These are phyloP conservation scores for Hydnomerulius pinastri DNA, from an alignment of 768 basidiomycete genomes.

Conservation along the genomic window DNA sequence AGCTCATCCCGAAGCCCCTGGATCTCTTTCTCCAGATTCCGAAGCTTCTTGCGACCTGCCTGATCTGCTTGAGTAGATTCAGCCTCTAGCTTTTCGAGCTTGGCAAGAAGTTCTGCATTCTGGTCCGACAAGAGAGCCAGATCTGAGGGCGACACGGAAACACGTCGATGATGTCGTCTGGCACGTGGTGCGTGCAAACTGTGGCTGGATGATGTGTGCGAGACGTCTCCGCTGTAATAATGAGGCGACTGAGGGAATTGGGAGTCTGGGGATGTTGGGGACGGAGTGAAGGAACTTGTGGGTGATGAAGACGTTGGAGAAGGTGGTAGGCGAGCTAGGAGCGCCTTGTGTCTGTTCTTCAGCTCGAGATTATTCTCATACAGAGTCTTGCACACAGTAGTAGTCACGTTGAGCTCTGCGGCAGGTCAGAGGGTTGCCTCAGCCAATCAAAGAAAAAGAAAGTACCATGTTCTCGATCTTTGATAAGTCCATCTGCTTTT, in stretches of 20 bases:
- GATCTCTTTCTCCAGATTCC: conserved; percentile 82
- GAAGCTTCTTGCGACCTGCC: conserved; percentile 66
- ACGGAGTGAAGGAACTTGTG: conserved; percentile 15
- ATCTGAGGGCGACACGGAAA: conserved; percentile 69
- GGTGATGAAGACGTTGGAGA: conserved; percentile 43
- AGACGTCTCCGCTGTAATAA: conserved; percentile 31
- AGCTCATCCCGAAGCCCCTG: conserved; percentile 69
- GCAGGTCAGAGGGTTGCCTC: conserved; percentile 12
- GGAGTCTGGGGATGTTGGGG: conserved; percentile 28
- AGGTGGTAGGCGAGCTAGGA: conserved; percentile 63
- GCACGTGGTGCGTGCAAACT: conserved; percentile 21
- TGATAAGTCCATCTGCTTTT: conserved; percentile 75
- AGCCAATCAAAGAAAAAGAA: conserved; percentile 5
- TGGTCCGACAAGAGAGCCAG: conserved; percentile 76
- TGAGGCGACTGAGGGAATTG: conserved; percentile 35
- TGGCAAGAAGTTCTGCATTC: conserved; percentile 76
- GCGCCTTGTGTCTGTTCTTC: conserved; percentile 69
- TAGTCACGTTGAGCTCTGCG: conserved; percentile 67
- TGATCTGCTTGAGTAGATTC: conserved; percentile 70
- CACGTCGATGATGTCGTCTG: conserved; percentile 36
- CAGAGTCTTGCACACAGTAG: conserved; percentile 66
- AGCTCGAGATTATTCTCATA: conserved; percentile 69
- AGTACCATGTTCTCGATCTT: conserved; percentile 72
- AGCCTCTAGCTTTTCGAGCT: conserved; percentile 73
- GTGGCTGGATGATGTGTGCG: conserved; percentile 21